phyloP scores from a whole-genome alignment of 805 yeast genomes.

The Wickerhamiella lipophila region DNA sequence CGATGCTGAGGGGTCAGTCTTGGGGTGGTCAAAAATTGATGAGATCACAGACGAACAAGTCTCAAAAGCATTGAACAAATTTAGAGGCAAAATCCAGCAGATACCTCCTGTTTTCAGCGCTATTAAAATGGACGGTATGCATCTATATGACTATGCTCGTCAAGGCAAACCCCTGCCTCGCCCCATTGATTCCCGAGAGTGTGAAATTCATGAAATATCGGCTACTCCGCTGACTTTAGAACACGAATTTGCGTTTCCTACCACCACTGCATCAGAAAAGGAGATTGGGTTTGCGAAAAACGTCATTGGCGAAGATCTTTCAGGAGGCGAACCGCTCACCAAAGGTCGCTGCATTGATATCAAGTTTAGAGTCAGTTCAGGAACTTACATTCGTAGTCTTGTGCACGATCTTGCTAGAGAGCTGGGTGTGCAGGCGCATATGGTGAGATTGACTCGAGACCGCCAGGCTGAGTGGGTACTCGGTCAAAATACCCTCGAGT shows the following conservation, averaged over 20 bases:
- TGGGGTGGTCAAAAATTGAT: conserved; percentile 42
- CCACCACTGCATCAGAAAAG: conserved; percentile 25
- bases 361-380: conserved; percentile 73
- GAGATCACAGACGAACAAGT: conserved; percentile 43
- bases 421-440: conserved; percentile 67
- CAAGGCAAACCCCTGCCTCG: conserved; percentile 74
- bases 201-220: conserved; percentile 45
- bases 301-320: conserved; percentile 29
- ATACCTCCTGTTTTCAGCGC: conserved; percentile 96
- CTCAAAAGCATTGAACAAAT: conserved; percentile 38
- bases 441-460: conserved; percentile 66
- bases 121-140: conserved; percentile 85
- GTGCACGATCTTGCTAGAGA: conserved; percentile 82
- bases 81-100: conserved; percentile 71
- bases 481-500: conserved; percentile 49
- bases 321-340: conserved; percentile 3
- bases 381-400: conserved; percentile 85
- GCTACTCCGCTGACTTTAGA: conserved; percentile 41
- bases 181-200: conserved; percentile 65
- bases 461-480: conserved; percentile 80
- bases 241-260: conserved; percentile 36
- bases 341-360: conserved; percentile 44
- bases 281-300: conserved; percentile 32
- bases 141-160: conserved; percentile 88
- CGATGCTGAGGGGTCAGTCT: conserved; percentile 75